Evolutionary conservation across 2,329 filamentous ascomycete genomes (phyloP), one percentile per base, ranked within the genome.

Genomic region (Venturia asperata): DNA sequence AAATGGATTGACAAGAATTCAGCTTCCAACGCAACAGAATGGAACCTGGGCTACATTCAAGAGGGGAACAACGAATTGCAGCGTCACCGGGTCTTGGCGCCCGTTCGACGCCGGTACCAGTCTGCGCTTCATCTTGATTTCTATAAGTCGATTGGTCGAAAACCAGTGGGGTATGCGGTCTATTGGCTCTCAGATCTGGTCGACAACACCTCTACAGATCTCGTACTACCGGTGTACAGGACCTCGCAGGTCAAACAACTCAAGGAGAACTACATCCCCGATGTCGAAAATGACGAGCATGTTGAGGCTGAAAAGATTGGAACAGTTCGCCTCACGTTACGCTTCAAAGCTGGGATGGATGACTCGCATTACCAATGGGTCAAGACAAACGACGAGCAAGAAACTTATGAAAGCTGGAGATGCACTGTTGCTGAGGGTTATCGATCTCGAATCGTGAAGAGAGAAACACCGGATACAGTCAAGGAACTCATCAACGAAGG

Each of bases 381-480:
- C 30, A 58, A 58, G 30, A 58, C 52, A n/a, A 58, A 58, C 19
- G 52, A 58, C 13, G 52, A 58, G 52, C 30, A 58, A 37, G 52
- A 58, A 13, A 58, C 52, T 19, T 58, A 58, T 15, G 52, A 58
- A 37, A 58, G 52, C 19, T 58, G 52, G 52, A 27, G 15, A 5
- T 58, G 52, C 52, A 58, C 52, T 21, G 52, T 58, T 34, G 52
- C 52, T 21, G 52, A 58, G 15, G 52, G 52, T 1, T 58, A 58
- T 11, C 52, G 52, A 19, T n/a, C 52, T 11, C 52, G 52, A 1
- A 58, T 58, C 15, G 52, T 58, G 27, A 58, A 58, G 30, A 58
- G 52, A 6, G 27, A 58, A 27, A 58, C 52, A n/a, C 52, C 52
- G 19, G 52, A 58, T 21, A 58, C 30, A 4, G 52, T 58, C 24